phyloP scores from a whole-genome alignment of 495 filamentous ascomycete species.

The Penicillium pancosmium region DNA sequence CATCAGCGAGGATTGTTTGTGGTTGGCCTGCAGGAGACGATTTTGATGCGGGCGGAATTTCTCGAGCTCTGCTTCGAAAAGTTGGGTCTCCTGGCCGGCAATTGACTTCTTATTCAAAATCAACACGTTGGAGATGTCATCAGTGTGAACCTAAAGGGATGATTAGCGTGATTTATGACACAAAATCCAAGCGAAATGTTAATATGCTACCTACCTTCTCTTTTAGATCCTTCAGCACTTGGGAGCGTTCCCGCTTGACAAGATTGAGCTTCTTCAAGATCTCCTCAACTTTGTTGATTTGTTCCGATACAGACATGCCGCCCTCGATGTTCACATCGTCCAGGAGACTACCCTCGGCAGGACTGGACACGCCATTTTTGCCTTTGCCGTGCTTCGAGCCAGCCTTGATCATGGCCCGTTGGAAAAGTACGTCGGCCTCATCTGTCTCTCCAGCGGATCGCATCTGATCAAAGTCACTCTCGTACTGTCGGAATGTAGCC shows the following conservation, averaged over 20 bases:
- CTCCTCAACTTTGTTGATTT: constrained; percentile 87
- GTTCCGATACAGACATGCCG: constrained; percentile 78
- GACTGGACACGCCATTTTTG: constrained; percentile 64
- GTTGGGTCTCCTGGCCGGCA: constrained; percentile 75
- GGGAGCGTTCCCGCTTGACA: constrained; percentile 84
- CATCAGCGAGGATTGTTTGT: constrained; percentile 92
- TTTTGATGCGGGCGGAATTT: constrained; percentile 95
- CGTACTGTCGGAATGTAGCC: constrained; percentile 78
- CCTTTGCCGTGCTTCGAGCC: constrained; percentile 63
- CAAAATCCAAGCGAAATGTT: background rate
- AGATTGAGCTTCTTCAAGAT: constrained; percentile 89
- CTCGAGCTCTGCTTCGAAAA: constrained; percentile 93
- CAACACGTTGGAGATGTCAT: constrained; percentile 95
- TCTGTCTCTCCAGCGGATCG: constrained; percentile 83
- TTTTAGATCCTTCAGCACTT: constrained; percentile 95
- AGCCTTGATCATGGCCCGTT: constrained; percentile 75
- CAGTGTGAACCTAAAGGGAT: constrained; percentile 74
- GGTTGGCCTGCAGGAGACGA: constrained; percentile 84
- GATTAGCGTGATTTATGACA: constrained; percentile 7
- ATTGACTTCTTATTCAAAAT: constrained; percentile 97
- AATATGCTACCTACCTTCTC: constrained; percentile 71
- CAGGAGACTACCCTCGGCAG: constrained; percentile 75
- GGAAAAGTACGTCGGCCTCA: constrained; percentile 87
- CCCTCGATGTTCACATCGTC: constrained; percentile 90
- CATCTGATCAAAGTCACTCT: constrained; percentile 94